Evolutionary conservation across 1,284 basidiomycete species (phyloP).

Genomic region (Phellopilus nigrolimitatus): DNA sequence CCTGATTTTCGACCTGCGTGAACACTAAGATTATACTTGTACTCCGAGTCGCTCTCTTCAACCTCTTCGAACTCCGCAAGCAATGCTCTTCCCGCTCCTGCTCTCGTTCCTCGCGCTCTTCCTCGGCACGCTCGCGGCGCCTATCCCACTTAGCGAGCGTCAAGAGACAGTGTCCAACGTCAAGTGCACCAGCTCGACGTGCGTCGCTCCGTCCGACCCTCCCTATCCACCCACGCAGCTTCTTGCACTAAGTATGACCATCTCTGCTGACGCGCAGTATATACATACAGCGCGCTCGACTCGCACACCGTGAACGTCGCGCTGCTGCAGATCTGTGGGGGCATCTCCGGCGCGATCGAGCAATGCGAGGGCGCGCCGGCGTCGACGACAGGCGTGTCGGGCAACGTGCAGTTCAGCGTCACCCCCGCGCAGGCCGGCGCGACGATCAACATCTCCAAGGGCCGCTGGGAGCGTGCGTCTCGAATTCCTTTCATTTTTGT

Average conservation of each 20-base stretch:
- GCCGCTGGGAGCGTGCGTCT: conserved; percentile 30
- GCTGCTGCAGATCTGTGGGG: conserved; percentile 31
- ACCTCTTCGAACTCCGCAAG: not conserved
- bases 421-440: conserved; percentile 28
- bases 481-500: not conserved
- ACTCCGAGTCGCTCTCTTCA: too few relatives aligned
- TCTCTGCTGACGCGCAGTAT: not conserved
- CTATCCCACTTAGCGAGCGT: conserved; percentile 25
- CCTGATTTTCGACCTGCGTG: too few relatives aligned
- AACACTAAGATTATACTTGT: too few relatives aligned
- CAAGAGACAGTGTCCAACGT: conserved; percentile 27
- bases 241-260: not conserved
- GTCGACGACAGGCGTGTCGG: conserved; percentile 27
- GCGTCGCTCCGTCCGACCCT: conserved; percentile 3
- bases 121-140: conserved; percentile 25
- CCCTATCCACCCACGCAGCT: not conserved
- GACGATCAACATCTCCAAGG: conserved; percentile 32
- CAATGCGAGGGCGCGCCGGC: conserved; percentile 31
- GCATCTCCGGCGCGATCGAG: conserved; percentile 31
- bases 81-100: conserved; percentile 19
- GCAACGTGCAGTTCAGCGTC: conserved; percentile 29
- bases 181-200: conserved; percentile 22
- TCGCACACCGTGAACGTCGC: conserved; percentile 32
- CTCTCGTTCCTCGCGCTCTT: conserved; percentile 19
- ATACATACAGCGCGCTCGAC: conserved; percentile 26